Conservation (phyloP, 179 eudicot species). For the Gypsophila paniculata region DNA sequence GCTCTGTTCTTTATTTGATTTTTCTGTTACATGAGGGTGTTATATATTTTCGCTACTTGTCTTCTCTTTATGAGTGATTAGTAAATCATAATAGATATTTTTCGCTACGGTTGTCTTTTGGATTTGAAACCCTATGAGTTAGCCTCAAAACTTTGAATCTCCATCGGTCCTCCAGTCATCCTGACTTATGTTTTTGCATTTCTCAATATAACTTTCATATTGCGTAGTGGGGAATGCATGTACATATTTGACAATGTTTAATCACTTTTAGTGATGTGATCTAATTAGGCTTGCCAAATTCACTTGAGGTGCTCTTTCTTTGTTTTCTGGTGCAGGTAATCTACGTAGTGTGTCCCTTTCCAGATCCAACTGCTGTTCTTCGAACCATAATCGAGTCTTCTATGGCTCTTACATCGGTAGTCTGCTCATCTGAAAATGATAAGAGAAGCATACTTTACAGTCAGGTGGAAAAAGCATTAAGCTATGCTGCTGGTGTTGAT, state of each 20-base stretch:
- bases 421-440: constrained; percentile 71
- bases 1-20: too few species aligned
- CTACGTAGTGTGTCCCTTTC: constrained; percentile 95
- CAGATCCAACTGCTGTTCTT: constrained; percentile 78
- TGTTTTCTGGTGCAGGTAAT: constrained; percentile 56
- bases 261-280: neutral
- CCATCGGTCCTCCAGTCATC: neutral
- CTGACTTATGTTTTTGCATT: neutral
- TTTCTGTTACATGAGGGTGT: too few species aligned
- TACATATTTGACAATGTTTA: neutral
- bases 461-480: constrained; percentile 81
- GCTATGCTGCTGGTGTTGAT: constrained; percentile 76
- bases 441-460: constrained; percentile 62
- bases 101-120: neutral
- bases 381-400: constrained; percentile 80
- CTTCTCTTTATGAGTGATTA: too few species aligned
- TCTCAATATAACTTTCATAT: neutral
- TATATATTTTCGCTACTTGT: too few species aligned
- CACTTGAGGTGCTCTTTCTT: constrained; percentile 13
- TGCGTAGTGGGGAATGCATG: neutral
- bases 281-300: neutral
- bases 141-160: neutral
- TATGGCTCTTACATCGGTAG: constrained; percentile 61
- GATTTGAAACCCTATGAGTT: neutral
- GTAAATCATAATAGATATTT: too few species aligned